Evolutionary conservation across 163 green algal species (phyloP).

Genomic region (Chlorella variabilis): DNA sequence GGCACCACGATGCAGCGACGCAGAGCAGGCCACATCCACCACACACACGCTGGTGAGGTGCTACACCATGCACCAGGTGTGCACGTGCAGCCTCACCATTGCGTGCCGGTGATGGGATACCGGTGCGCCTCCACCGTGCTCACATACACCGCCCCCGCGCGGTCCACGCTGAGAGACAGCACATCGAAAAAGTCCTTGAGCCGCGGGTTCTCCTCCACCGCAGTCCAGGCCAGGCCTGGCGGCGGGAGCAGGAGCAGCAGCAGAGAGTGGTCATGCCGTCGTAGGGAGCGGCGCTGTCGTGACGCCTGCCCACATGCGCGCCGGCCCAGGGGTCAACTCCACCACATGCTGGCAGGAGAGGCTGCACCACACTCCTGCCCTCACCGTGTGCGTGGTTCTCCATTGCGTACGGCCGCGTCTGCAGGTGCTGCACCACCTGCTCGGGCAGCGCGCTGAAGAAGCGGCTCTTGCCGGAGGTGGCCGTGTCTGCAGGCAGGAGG

Average conservation of each 20-base stretch:
- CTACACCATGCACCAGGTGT: too few relatives aligned
- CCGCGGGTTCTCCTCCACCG: conserved; percentile 65
- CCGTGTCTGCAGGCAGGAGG: neutral
- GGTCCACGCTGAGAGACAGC: conserved; percentile 71
- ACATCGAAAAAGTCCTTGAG: conserved; percentile 79
- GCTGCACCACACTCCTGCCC: too few relatives aligned
- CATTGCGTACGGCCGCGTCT: conserved; percentile 78
- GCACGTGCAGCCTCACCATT: too few relatives aligned
- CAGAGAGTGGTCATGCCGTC: neutral
- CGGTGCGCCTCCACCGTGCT: conserved; percentile 77
- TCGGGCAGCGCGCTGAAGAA: conserved; percentile 74
- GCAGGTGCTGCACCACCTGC: conserved; percentile 67
- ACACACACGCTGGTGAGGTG: too few relatives aligned
- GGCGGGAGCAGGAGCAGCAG: neutral
- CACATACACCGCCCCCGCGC: conserved; percentile 71
- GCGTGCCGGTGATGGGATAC: conserved; percentile 74
- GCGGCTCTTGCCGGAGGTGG: conserved; percentile 40
- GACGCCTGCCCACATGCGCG: too few relatives aligned
- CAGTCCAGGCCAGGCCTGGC: conserved; percentile 70
- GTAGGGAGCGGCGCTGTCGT: neutral
- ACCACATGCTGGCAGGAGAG: too few relatives aligned
- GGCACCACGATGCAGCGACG: too few relatives aligned
- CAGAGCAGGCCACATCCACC: neutral
- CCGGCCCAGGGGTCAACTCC: too few relatives aligned
- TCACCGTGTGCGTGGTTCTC: conserved; percentile 84